These are phyloP conservation scores for Solanum hybrid DNA, from an alignment of 305 asterid species.

Conservation along the genomic window DNA sequence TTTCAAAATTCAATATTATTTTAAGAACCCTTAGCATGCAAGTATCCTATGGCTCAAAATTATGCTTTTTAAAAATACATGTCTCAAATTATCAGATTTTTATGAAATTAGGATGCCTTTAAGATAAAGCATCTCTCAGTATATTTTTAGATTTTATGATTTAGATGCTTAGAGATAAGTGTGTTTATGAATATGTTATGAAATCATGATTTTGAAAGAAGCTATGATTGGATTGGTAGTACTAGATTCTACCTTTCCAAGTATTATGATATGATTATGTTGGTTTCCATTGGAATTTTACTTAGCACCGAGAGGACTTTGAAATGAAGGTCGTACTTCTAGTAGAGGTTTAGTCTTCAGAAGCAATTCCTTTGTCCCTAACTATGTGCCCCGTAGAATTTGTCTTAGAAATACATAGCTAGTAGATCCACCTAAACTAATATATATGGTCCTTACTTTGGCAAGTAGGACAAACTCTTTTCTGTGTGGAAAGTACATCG, in stretches of 20 bases:
- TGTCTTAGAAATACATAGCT: not conserved
- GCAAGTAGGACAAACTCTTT: no score
- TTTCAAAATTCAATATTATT: no score
- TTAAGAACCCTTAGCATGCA: no score
- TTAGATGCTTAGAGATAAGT: not conserved
- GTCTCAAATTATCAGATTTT: not conserved
- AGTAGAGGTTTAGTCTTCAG: not conserved
- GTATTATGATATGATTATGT: not conserved
- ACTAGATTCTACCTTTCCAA: not conserved
- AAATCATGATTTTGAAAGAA: not conserved
- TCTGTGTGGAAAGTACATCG: no score
- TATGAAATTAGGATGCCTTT: not conserved
- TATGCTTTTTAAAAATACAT: not conserved
- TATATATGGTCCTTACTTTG: not conserved
- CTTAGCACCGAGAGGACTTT: not conserved
- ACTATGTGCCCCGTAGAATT: not conserved
- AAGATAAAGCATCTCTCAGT: not conserved
- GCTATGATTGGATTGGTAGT: not conserved
- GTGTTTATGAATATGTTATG: not conserved
- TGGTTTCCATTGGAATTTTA: not conserved
- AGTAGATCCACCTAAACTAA: not conserved
- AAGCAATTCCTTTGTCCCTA: not conserved
- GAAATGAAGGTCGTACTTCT: not conserved
- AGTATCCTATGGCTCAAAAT: no score
- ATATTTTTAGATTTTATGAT: not conserved